Conservation (phyloP, 306 rosid species). For the Leucaena leucocephala region DNA sequence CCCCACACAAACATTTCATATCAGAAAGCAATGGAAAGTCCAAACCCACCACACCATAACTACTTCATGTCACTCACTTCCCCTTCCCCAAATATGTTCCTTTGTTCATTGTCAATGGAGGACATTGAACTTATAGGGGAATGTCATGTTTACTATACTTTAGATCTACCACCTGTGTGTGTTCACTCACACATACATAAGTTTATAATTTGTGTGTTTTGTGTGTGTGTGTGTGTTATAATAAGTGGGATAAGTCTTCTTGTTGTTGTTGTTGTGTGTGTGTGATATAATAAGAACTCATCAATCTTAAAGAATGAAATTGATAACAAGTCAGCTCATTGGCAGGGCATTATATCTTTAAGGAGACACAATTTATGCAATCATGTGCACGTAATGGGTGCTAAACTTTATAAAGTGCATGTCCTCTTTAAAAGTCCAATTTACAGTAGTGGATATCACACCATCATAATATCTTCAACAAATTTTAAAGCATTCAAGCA, state of each 20-base stretch:
- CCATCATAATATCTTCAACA: not conserved
- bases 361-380: not conserved
- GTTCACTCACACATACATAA: not conserved
- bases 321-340: not conserved
- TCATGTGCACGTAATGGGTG: not conserved
- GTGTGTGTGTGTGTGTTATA: too few relatives aligned
- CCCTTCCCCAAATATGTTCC: not conserved
- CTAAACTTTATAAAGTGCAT: not conserved
- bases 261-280: not conserved
- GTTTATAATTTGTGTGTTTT: not conserved
- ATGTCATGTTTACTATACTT: not conserved
- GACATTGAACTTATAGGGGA: not conserved
- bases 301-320: not conserved
- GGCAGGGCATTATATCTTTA: not conserved
- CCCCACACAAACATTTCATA: slow-evolving; percentile 47
- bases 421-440: not conserved
- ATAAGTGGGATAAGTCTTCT: too few relatives aligned
- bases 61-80: not conserved
- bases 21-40: slow-evolving; percentile 36
- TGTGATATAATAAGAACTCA: not conserved
- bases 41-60: slow-evolving; percentile 43
- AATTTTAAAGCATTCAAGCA: not conserved
- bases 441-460: not conserved
- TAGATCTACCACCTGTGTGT: not conserved
- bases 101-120: not conserved